A percentile compares a stretch with the other conserved stretches of the same genome.
Evolutionary conservation across 1,139 yeast genomes (phyloP).

Genomic region (Hyphopichia buzzinii): DNA sequence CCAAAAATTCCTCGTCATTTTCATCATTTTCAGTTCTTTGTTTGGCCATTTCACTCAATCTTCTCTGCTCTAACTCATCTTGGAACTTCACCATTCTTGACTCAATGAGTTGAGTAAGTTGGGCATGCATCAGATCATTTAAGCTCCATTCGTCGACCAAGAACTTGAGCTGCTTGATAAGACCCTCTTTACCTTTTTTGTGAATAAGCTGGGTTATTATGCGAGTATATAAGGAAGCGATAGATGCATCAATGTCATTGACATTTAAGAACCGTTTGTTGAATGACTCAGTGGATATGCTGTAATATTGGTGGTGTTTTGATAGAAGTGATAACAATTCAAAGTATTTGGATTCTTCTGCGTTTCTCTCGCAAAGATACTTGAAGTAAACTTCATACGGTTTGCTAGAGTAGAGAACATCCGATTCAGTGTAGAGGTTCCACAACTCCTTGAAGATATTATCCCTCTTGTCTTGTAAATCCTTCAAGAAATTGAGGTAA

Average conservation of each 20-base stretch:
- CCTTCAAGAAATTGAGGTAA: slow-evolving; percentile 27
- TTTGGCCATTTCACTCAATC: slow-evolving; percentile 26
- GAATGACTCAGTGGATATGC: slow-evolving; percentile 24
- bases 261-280: slow-evolving; percentile 18
- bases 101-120: slow-evolving; percentile 21
- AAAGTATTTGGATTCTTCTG: slow-evolving; percentile 19
- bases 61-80: slow-evolving; percentile 23
- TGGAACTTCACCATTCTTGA: slow-evolving; percentile 21
- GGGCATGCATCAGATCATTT: slow-evolving; percentile 25
- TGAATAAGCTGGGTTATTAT: slow-evolving; percentile 28
- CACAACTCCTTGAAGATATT: slow-evolving; percentile 32
- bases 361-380: slow-evolving; percentile 13
- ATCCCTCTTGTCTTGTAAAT: slow-evolving; percentile 24
- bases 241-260: slow-evolving; percentile 15
- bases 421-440: slow-evolving; percentile 26
- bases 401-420: slow-evolving; percentile 23
- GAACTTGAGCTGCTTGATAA: slow-evolving; percentile 30
- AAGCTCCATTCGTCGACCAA: slow-evolving; percentile 41
- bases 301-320: slow-evolving; percentile 19
- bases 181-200: slow-evolving; percentile 25
- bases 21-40: slow-evolving; percentile 23
- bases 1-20: slow-evolving; percentile 34
- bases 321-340: slow-evolving; percentile 21
- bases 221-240: slow-evolving; percentile 22
- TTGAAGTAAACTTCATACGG: slow-evolving; percentile 25